Evolutionary conservation across 2,329 filamentous ascomycete species (phyloP).

Genomic region (Bimuria novae-zelandiae): DNA sequence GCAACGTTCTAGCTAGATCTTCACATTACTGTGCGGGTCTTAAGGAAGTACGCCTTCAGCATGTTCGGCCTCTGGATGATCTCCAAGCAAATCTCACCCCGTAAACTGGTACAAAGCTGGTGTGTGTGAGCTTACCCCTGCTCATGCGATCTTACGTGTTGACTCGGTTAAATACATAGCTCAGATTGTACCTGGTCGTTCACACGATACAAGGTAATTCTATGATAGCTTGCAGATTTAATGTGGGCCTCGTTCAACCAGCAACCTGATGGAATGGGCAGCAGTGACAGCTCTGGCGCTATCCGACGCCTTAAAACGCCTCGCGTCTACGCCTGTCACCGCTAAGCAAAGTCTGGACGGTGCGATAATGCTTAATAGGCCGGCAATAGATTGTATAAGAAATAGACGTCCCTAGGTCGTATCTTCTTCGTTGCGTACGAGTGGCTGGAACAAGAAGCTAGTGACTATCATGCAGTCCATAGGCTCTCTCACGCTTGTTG

Average conservation of each 20-base stretch:
- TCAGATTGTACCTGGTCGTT: constrained; percentile 1
- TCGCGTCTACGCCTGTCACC: background rate
- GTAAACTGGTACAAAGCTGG: too few species aligned
- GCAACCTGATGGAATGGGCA: background rate
- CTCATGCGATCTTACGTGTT: background rate
- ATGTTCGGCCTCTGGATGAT: background rate
- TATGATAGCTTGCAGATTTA: background rate
- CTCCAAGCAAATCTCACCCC: too few species aligned
- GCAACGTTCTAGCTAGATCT: too few species aligned
- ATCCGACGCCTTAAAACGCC: background rate
- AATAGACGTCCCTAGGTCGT: background rate
- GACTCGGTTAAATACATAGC: background rate
- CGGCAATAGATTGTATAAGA: background rate
- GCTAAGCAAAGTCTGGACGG: background rate
- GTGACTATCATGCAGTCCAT: constrained; percentile 4
- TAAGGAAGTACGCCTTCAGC: too few species aligned
- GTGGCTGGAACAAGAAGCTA: background rate
- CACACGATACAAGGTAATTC: too few species aligned
- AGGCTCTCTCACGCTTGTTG: background rate
- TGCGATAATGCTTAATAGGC: background rate
- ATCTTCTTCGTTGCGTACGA: background rate
- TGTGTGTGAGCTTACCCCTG: background rate
- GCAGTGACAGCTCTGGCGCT: background rate
- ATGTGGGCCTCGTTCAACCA: background rate
- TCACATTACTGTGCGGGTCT: too few species aligned